Conservation (phyloP, 2,329 filamentous ascomycete species). For the Pseudogymnoascus sp. region DNA sequence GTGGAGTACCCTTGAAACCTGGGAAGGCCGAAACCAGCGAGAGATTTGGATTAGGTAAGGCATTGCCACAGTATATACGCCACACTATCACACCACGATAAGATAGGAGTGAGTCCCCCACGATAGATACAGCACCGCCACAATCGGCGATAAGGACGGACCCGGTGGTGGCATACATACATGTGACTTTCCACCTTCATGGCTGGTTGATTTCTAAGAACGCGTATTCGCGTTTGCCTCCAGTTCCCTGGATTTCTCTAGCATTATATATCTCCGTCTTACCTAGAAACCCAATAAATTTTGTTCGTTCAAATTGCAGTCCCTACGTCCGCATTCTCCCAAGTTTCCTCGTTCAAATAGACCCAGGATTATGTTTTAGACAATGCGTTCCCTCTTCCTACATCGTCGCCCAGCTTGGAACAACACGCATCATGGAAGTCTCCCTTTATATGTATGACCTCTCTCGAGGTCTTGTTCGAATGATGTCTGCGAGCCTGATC, state of each 20-base stretch:
- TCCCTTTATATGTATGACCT: constrained; percentile 73
- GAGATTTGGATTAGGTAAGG: neutral
- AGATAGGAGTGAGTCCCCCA: neutral
- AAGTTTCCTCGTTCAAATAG: neutral
- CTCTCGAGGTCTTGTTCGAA: constrained; percentile 48
- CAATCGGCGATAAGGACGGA: neutral
- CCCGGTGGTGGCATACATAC: neutral
- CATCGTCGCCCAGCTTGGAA: neutral
- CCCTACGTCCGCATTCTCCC: neutral
- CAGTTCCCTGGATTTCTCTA: neutral
- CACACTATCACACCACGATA: neutral
- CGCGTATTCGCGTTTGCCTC: constrained; percentile 4
- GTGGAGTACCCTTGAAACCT: neutral
- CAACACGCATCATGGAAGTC: constrained; percentile 52
- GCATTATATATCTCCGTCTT: neutral
- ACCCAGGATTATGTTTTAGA: neutral
- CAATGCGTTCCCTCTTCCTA: neutral
- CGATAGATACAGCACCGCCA: neutral
- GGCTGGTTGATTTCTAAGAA: neutral
- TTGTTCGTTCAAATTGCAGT: neutral
- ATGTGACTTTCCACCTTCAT: neutral
- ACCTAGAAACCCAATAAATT: constrained; percentile 2
- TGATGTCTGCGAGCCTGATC: constrained; percentile 41
- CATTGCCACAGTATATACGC: neutral
- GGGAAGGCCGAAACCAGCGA: neutral